A percentile compares a stretch with the other conserved stretches of the same genome.
These are phyloP conservation scores for Amylostereum areolatum DNA, from an alignment of 1,284 basidiomycete species.

Conservation along the genomic window DNA sequence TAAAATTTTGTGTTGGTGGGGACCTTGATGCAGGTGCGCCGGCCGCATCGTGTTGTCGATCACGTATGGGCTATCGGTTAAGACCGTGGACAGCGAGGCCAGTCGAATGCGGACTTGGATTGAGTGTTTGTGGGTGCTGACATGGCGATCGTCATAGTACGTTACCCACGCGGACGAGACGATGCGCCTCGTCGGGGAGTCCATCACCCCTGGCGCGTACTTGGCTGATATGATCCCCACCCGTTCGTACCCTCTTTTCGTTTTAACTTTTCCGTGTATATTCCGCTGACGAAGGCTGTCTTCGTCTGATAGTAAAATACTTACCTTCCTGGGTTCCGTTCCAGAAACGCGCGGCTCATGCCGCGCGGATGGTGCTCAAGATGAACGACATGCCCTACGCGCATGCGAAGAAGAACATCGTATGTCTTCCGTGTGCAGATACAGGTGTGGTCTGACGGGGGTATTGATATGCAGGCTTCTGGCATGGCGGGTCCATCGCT, in stretches of 20 bases:
- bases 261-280: neutral
- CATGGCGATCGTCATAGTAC: too few species aligned
- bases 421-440: neutral
- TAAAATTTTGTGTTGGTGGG: too few species aligned
- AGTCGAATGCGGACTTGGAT: too few species aligned
- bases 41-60: conserved; percentile 10
- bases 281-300: too few species aligned
- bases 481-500: neutral
- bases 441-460: too few species aligned
- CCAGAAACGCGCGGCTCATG: conserved; percentile 1
- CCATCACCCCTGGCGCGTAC: neutral
- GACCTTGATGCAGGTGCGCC: neutral
- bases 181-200: conserved; percentile 9
- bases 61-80: conserved; percentile 14
- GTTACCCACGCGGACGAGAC: conserved; percentile 12
- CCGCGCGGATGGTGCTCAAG: neutral
- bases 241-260: neutral
- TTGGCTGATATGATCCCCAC: neutral
- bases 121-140: too few species aligned
- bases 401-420: conserved; percentile 6
- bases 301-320: too few species aligned
- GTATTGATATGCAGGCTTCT: neutral
- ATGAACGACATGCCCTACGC: neutral
- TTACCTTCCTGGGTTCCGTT: conserved; percentile 15
- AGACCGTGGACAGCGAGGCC: conserved; percentile 11